Conservation (phyloP, 2,329 filamentous ascomycete species). For the Orbilia brochopaga region DNA sequence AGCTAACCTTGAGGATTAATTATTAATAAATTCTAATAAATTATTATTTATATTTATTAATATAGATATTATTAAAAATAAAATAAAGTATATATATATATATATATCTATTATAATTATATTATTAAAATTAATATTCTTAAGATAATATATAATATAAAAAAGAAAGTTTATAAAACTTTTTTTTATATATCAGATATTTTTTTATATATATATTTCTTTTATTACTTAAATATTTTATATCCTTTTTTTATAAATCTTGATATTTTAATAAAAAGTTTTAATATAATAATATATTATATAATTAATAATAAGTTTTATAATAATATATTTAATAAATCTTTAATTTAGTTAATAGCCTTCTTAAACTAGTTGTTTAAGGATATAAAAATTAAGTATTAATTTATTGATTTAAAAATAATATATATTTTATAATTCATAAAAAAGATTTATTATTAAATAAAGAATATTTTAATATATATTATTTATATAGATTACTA, state of each 20-base stretch:
- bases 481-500: not conserved
- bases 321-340: not conserved
- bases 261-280: not conserved
- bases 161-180: too few species aligned
- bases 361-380: not conserved
- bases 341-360: too few species aligned
- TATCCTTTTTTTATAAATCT: not conserved
- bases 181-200: too few species aligned
- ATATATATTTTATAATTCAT: not conserved
- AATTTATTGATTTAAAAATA: not conserved
- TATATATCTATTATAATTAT: too few species aligned
- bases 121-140: too few species aligned
- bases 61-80: too few species aligned
- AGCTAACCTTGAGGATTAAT: too few species aligned
- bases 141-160: too few species aligned
- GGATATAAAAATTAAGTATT: not conserved
- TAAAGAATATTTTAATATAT: constrained; percentile 1
- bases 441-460: not conserved
- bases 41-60: too few species aligned
- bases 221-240: not conserved
- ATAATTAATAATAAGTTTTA: not conserved
- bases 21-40: too few species aligned
- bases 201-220: not conserved
- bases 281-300: not conserved
- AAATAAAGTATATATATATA: too few species aligned